These are phyloP conservation scores for Psidium guajava DNA, from an alignment of 345 rosid species.

Conservation along the genomic window DNA sequence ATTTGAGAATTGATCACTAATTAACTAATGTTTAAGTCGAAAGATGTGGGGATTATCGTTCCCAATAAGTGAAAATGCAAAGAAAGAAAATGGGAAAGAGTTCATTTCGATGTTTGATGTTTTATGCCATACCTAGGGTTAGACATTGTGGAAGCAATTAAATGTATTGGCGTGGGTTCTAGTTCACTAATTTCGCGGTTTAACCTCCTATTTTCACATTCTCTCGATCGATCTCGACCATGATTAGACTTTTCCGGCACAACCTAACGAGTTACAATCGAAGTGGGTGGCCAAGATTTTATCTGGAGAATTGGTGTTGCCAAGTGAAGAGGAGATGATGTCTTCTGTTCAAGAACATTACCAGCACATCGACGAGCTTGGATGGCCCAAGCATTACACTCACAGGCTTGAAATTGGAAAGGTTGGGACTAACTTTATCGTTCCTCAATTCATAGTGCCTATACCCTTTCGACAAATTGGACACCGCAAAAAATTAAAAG, in stretches of 20 bases:
- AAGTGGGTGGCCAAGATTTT: slow-evolving; percentile 17
- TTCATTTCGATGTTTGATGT: background rate
- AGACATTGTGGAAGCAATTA: background rate
- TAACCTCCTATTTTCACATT: background rate
- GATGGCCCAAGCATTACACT: slow-evolving; percentile 4
- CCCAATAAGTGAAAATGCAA: background rate
- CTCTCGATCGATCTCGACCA: background rate
- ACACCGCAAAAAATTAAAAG: background rate
- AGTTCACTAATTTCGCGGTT: background rate
- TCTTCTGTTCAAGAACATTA: background rate
- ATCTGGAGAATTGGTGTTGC: slow-evolving; percentile 5
- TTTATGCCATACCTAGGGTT: background rate
- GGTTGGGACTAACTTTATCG: background rate
- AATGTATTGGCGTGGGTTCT: background rate
- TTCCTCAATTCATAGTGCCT: background rate
- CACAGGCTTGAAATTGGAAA: background rate
- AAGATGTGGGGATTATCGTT: background rate
- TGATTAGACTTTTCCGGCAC: background rate
- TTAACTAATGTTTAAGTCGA: background rate
- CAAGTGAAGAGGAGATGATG: slow-evolving; percentile 6
- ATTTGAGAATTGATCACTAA: background rate
- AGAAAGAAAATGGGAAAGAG: background rate
- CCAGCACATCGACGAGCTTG: background rate
- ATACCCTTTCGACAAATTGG: background rate
- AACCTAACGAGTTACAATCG: slow-evolving; percentile 4